A percentile compares a stretch with the other conserved stretches of the same genome.
phyloP scores from a whole-genome alignment of 1,284 basidiomycete genomes.

The Mycocalia duriaeana region DNA sequence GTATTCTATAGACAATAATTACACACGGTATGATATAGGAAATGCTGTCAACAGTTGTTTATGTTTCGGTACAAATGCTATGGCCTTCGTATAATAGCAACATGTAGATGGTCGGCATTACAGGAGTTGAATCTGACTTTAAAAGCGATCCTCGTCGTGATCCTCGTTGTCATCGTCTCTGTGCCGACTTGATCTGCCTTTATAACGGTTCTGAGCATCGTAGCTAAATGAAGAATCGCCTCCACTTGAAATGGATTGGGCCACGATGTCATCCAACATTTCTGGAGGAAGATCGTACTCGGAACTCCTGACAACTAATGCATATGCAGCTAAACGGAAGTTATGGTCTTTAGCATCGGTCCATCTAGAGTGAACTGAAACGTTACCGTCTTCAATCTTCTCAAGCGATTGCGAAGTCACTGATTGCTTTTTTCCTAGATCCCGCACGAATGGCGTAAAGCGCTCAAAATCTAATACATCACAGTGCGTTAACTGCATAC shows the following conservation, averaged over 20 bases:
- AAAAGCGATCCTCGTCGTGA: conserved; percentile 13
- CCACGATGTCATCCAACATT: conserved; percentile 63
- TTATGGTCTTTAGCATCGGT: too few species aligned
- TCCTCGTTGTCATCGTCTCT: conserved; percentile 25
- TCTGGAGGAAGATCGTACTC: conserved; percentile 67
- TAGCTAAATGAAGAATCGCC: conserved; percentile 11
- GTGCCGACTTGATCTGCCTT: conserved; percentile 7
- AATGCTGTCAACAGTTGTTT: neutral
- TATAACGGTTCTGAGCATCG: neutral
- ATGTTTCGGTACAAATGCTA: neutral
- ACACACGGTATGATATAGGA: neutral
- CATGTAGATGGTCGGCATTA: neutral
- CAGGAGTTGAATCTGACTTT: neutral
- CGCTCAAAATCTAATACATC: conserved; percentile 63
- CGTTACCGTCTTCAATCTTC: conserved; percentile 85
- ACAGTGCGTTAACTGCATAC: neutral
- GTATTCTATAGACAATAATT: too few species aligned
- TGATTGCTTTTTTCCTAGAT: conserved; percentile 82
- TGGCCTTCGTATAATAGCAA: neutral
- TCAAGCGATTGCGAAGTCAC: conserved; percentile 83
- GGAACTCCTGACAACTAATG: conserved; percentile 62
- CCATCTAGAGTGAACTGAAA: too few species aligned
- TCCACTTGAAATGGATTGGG: conserved; percentile 38
- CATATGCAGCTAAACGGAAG: conserved; percentile 47
- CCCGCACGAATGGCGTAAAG: conserved; percentile 62